Evolutionary conservation across 2,329 filamentous ascomycete genomes (phyloP).

Genomic region (Scortechinia acanthostroma): DNA sequence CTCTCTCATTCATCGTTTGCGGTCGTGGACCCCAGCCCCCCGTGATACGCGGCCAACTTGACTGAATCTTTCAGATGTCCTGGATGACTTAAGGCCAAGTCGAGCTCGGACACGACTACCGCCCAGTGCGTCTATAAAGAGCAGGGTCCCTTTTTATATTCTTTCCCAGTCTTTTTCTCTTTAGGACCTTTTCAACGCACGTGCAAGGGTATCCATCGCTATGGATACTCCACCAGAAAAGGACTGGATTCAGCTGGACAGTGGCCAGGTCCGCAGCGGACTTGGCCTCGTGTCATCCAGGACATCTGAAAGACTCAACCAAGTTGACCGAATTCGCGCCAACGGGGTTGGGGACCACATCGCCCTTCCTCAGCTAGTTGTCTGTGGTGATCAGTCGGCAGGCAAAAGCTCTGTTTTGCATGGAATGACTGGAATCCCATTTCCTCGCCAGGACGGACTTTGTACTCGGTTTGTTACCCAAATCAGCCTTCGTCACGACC

Average conservation of each 20-base stretch:
- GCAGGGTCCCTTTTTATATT: background rate
- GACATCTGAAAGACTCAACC: background rate
- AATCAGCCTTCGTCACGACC: slow-evolving; percentile 35
- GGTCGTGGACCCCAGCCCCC: background rate
- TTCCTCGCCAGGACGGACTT: slow-evolving; percentile 45
- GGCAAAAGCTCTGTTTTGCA: slow-evolving; percentile 62
- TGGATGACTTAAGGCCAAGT: background rate
- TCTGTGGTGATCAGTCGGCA: slow-evolving; percentile 50
- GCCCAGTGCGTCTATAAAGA: slow-evolving; percentile 1
- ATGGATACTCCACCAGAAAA: background rate
- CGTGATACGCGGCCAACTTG: background rate
- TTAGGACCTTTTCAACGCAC: background rate
- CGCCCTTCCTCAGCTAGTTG: slow-evolving; percentile 42
- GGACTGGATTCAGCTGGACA: too few species aligned
- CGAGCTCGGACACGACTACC: background rate
- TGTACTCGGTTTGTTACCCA: slow-evolving; percentile 59
- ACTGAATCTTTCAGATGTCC: background rate
- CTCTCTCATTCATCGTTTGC: background rate
- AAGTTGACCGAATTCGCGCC: background rate
- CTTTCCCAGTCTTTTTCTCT: background rate
- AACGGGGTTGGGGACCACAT: background rate
- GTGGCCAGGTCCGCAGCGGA: too few species aligned
- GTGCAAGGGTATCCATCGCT: background rate
- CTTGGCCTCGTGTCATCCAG: background rate
- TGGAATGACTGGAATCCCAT: slow-evolving; percentile 52